phyloP scores from a whole-genome alignment of 306 rosid species.

The Cercis canadensis region DNA sequence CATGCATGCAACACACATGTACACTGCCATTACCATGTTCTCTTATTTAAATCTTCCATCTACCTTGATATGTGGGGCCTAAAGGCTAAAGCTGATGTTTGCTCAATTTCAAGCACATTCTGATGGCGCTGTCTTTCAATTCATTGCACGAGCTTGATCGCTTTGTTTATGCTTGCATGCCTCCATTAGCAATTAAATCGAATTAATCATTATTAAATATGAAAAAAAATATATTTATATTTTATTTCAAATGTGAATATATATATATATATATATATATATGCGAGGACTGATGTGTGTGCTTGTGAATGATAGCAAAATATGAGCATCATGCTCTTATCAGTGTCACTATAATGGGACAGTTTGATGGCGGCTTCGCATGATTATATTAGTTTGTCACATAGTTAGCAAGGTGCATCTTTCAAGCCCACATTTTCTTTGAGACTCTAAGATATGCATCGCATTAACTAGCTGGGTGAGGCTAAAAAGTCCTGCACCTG shows the following conservation, averaged over 20 bases:
- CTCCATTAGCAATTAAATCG: constrained; percentile 13
- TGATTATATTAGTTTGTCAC: constrained; percentile 30
- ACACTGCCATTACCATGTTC: constrained; percentile 31
- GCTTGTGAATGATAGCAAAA: constrained; percentile 24
- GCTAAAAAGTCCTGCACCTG: constrained; percentile 8
- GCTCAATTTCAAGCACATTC: constrained; percentile 38
- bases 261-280: not conserved
- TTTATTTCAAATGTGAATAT: constrained; percentile 12
- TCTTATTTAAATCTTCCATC: constrained; percentile 39
- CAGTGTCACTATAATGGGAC: constrained; percentile 7
- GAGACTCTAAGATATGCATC: constrained; percentile 23
- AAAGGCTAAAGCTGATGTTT: constrained; percentile 22
- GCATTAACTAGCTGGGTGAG: constrained; percentile 35
- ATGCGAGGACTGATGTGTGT: constrained; percentile 8
- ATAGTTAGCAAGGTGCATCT: not conserved
- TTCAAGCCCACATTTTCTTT: constrained; percentile 31
- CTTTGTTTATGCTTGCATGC: constrained; percentile 35
- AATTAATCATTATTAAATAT: not conserved
- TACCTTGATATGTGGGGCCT: constrained; percentile 41
- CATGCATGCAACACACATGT: constrained; percentile 19
- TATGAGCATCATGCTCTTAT: constrained; percentile 23
- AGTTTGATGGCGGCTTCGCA: constrained; percentile 34
- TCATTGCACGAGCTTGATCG: constrained; percentile 36
- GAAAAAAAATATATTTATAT: not conserved
- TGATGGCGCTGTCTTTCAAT: constrained; percentile 40